Conservation (phyloP, 2,329 filamentous ascomycete genomes). For the Trichoderma simmonsii region DNA sequence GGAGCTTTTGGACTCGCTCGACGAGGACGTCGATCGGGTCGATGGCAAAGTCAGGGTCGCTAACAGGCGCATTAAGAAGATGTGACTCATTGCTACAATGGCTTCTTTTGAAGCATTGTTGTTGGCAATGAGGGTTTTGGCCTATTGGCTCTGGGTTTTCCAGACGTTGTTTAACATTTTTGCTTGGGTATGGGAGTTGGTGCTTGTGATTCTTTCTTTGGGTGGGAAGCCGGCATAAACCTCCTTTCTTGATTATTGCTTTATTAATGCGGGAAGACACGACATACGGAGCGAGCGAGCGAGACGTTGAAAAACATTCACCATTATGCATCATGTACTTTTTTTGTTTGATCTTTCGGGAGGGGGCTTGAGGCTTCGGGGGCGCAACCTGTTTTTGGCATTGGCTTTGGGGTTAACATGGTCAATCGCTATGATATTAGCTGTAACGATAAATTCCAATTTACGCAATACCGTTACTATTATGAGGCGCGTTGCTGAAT, state of each 20-base stretch:
- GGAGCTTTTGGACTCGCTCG: slow-evolving; percentile 64
- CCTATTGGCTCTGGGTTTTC: slow-evolving; percentile 33
- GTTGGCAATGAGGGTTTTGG: slow-evolving; percentile 28
- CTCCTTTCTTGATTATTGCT: background rate
- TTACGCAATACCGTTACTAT: background rate
- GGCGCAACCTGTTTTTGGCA: background rate
- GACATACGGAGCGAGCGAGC: slow-evolving; percentile 3
- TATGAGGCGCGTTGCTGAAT: background rate
- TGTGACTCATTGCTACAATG: slow-evolving; percentile 43
- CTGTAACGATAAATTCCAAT: slow-evolving; percentile 1
- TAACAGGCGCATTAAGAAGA: slow-evolving; percentile 68
- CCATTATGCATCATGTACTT: background rate
- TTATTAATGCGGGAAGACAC: background rate
- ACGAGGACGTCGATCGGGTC: slow-evolving; percentile 63
- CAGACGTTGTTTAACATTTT: slow-evolving; percentile 25
- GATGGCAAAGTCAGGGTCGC: slow-evolving; percentile 68
- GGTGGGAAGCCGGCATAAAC: slow-evolving; percentile 15
- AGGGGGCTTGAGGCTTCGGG: background rate
- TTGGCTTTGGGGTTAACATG: background rate
- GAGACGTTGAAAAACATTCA: background rate
- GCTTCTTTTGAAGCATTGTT: slow-evolving; percentile 30
- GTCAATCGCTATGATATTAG: background rate
- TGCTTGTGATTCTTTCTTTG: slow-evolving; percentile 27
- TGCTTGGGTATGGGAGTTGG: slow-evolving; percentile 30
- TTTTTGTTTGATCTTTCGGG: background rate